Evolutionary conservation across 1,139 yeast species (phyloP).

Genomic region (Candida sanyaensis): DNA sequence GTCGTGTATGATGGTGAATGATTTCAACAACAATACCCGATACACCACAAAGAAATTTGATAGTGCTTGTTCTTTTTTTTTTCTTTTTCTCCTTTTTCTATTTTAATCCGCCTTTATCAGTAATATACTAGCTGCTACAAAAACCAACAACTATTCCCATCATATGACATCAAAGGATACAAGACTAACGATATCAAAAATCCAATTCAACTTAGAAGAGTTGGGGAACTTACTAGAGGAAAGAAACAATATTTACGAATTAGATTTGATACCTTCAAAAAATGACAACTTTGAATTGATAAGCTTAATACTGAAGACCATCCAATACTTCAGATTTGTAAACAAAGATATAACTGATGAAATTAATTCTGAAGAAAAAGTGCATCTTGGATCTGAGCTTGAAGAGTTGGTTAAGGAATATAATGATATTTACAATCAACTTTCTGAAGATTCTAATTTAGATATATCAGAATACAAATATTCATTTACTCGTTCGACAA

Average conservation of each 20-base stretch:
- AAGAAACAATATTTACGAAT: conserved; percentile 43
- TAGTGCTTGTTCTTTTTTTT: no score
- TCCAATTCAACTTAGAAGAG: conserved; percentile 29
- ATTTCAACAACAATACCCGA: no score
- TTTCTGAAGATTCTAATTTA: conserved; percentile 30
- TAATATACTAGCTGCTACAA: background rate
- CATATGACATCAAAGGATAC: conserved; percentile 16
- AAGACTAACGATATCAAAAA: conserved; percentile 17
- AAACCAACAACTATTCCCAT: background rate
- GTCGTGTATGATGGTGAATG: no score
- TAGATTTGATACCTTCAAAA: conserved; percentile 51
- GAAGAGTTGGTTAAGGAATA: conserved; percentile 23
- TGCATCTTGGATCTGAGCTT: conserved; percentile 14
- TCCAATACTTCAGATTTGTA: conserved; percentile 28
- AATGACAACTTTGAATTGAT: conserved; percentile 57
- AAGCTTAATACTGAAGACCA: conserved; percentile 39
- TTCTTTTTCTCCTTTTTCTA: background rate
- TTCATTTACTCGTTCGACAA: conserved; percentile 11
- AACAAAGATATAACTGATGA: conserved; percentile 31
- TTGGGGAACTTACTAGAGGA: conserved; percentile 50
- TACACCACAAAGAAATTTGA: no score
- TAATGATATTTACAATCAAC: conserved; percentile 19
- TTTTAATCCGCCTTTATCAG: background rate
- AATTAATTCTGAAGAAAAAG: conserved; percentile 6
- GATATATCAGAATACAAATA: conserved; percentile 41